Evolutionary conservation across 2,329 filamentous ascomycete species (phyloP).

Genomic region (Diaporthe caulivora): DNA sequence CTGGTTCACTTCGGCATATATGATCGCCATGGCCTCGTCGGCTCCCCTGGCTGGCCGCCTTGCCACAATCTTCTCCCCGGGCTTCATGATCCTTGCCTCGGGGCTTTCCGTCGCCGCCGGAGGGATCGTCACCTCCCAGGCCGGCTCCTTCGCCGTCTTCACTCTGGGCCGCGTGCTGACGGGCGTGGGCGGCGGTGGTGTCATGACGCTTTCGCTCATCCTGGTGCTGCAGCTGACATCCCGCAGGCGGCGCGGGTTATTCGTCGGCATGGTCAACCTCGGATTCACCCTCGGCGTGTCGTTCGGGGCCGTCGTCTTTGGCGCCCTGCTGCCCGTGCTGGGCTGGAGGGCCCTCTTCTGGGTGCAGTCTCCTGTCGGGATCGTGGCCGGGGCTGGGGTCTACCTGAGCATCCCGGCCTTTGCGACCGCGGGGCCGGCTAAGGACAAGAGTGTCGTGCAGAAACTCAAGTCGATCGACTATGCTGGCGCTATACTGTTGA

Average conservation of each 20-base stretch:
- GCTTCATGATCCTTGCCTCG: conserved; percentile 73
- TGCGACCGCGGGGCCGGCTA: conserved; percentile 50
- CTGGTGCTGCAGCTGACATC: conserved; percentile 80
- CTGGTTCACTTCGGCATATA: conserved; percentile 86
- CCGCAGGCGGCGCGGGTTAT: conserved; percentile 76
- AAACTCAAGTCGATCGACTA: conserved; percentile 81
- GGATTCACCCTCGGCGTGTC: conserved; percentile 80
- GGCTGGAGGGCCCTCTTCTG: conserved; percentile 78
- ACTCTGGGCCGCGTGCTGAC: conserved; percentile 76
- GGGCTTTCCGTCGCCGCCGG: conserved; percentile 71
- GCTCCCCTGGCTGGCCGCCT: conserved; percentile 80
- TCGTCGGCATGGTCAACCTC: conserved; percentile 80
- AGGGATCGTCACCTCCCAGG: conserved; percentile 72
- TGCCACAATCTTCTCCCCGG: conserved; percentile 79
- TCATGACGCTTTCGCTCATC: conserved; percentile 80
- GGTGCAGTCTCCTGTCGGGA: conserved; percentile 74
- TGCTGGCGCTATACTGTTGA: conserved; percentile 76
- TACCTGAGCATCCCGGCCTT: conserved; percentile 73
- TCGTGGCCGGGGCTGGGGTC: conserved; percentile 72
- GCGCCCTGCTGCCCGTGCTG: conserved; percentile 67
- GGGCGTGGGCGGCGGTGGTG: conserved; percentile 77
- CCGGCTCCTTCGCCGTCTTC: conserved; percentile 71
- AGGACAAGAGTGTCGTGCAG: conserved; percentile 55
- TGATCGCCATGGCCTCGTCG: conserved; percentile 72
- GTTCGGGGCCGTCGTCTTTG: conserved; percentile 77